Conservation (phyloP, 352 stramenopile species). For the Halophytophthora polymorphica region DNA sequence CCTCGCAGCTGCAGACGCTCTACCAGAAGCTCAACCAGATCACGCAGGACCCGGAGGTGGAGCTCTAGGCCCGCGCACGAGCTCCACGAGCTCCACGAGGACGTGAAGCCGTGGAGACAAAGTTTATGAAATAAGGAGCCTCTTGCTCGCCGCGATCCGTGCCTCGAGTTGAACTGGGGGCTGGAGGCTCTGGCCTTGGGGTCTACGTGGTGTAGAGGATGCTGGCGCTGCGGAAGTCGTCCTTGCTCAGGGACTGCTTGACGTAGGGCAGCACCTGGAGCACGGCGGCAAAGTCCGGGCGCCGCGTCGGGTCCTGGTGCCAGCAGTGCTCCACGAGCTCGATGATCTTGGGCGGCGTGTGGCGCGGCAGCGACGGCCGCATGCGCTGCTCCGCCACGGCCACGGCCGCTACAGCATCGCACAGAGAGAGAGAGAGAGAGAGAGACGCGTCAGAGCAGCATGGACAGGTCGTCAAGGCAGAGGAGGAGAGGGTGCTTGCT, state of each 20-base stretch:
- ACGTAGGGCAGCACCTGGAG: conserved; percentile 48
- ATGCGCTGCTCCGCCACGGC: conserved; percentile 57
- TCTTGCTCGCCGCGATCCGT: too few species aligned
- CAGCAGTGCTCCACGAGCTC: conserved; percentile 61
- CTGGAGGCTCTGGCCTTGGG: too few species aligned
- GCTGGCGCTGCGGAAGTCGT: conserved; percentile 35
- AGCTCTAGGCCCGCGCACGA: conserved; percentile 19
- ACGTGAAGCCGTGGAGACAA: conserved; percentile 11
- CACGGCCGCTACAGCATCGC: conserved; percentile 34
- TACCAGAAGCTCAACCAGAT: conserved; percentile 50
- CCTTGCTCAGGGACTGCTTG: conserved; percentile 46
- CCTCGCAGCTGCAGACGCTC: conserved; percentile 38
- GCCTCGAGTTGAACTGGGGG: too few species aligned
- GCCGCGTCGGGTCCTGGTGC: conserved; percentile 47
- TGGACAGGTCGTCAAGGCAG: conserved; percentile 7
- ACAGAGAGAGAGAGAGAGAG: conserved; percentile 7
- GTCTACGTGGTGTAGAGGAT: conserved; percentile 22
- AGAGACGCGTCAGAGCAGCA: too few species aligned
- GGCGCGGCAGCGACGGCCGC: conserved; percentile 56
- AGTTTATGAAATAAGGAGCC: too few species aligned
- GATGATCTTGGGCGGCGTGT: conserved; percentile 49
- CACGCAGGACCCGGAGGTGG: conserved; percentile 18
- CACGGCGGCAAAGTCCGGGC: conserved; percentile 49
- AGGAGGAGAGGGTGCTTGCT: too few species aligned
- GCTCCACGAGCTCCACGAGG: too few species aligned